Percentiles rank a stretch among this genome's conserved stretches.
phyloP scores from a whole-genome alignment of 2,329 filamentous ascomycete genomes.

The Cyclaneusma minus region DNA sequence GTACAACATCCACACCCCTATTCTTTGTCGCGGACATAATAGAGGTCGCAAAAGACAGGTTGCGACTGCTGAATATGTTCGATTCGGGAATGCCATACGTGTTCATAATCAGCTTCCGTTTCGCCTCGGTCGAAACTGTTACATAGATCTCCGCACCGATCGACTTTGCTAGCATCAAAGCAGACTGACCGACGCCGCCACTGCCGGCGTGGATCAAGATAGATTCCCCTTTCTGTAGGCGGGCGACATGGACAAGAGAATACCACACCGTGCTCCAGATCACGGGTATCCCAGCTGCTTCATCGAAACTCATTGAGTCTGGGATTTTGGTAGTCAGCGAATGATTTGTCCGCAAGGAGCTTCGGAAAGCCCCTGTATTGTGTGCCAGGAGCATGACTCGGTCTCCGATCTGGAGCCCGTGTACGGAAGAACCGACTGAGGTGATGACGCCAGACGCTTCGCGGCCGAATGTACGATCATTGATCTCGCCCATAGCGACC shows the following conservation, averaged over 20 bases:
- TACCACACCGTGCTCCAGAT: conserved; percentile 12
- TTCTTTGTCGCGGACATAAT: conserved; percentile 9
- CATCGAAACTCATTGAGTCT: conserved; percentile 7
- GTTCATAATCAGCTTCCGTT: conserved; percentile 14
- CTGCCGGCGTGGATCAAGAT: conserved; percentile 10
- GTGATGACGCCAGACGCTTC: conserved; percentile 20
- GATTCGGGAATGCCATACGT: conserved; percentile 8
- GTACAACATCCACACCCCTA: conserved; percentile 12
- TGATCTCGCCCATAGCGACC: conserved; percentile 16
- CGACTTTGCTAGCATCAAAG: conserved; percentile 17
- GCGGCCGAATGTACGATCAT: conserved; percentile 10
- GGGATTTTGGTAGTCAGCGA: conserved; percentile 1
- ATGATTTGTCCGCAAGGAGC: neutral
- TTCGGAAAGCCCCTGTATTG: neutral
- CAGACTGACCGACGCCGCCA: conserved; percentile 9
- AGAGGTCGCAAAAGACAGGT: conserved; percentile 6
- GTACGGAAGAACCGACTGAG: conserved; percentile 16
- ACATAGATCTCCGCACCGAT: conserved; percentile 13
- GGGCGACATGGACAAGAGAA: conserved; percentile 16
- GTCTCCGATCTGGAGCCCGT: conserved; percentile 21
- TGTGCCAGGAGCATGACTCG: conserved; percentile 18
- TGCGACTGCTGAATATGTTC: conserved; percentile 8
- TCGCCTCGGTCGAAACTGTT: conserved; percentile 15
- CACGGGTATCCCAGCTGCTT: conserved; percentile 8
- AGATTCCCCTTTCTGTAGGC: conserved; percentile 18